Evolutionary conservation across 2,329 filamentous ascomycete genomes (phyloP), one percentile per base, ranked within the genome.

Genomic region (Metarhizium rileyi): DNA sequence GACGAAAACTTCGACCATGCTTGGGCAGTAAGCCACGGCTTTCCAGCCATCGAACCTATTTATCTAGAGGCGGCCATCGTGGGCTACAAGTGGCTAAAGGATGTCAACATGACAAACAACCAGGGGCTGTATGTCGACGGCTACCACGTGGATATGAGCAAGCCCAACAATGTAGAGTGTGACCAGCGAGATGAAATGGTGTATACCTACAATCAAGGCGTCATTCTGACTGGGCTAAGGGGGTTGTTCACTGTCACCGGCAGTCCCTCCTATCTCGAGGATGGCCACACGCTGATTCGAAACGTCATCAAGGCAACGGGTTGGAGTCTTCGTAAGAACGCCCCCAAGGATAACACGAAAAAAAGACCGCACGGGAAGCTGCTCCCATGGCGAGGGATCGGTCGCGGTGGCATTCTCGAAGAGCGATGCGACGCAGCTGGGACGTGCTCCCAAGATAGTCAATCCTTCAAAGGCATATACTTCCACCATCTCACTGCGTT

Each of bases 201-300:
- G 8, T 95, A 90, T 66, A 94, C 90, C 0, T 96, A 97, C 70
- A 97, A 97, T 67, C 91, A 97, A 66, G 91, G 90, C 22, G 89
- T 96, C 4, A 61, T 97, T 1, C 77, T 96, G 22, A 90, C 87
- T 4, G 90, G 89, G 12, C 79, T 89, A 49, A 80, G 87, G 30
- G 86, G 84, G 1, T 74, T 96, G 0, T 96, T 86, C 80, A 77
- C 87, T 53, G 82, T 81, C 14, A 95, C 87, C 0, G 86, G 85
- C 12, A 77, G 81, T n/a, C 65, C 71, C 2, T 74, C 70, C 1
- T 96, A 90, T 61, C 73, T 96, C 1, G 66, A 77, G 20, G 89
- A 95, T 50, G 91, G 88, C 0, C 89, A 96, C 64, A 63, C 70
- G n/a, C 77, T 96, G 7, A 74, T 96, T 38, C 73, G 77, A 41